A percentile compares a stretch with the other conserved stretches of the same genome.
phyloP scores from a whole-genome alignment of 495 filamentous ascomycete species.

The Podospora pseudopauciseta region DNA sequence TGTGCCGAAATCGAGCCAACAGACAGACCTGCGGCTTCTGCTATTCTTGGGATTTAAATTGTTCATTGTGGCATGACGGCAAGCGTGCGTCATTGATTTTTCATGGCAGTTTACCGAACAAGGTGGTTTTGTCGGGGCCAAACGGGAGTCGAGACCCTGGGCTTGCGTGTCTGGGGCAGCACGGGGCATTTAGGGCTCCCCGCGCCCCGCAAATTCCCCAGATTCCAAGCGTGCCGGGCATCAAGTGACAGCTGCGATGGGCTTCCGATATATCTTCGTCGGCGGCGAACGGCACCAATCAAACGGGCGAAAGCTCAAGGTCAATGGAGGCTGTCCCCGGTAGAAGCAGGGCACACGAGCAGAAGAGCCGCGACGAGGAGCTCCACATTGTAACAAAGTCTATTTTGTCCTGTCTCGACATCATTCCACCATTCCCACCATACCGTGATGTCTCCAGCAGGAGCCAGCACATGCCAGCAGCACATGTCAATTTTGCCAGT shows the following conservation, averaged over 20 bases:
- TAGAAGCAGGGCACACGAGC: background rate
- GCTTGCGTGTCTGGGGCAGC: background rate
- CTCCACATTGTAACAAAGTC: slow-evolving; percentile 20
- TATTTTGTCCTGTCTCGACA: slow-evolving; percentile 12
- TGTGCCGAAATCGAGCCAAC: background rate
- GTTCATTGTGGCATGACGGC: background rate
- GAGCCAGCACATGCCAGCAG: background rate
- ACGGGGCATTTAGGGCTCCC: background rate
- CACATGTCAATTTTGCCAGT: background rate
- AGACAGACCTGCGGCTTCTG: background rate
- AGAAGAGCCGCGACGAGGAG: background rate
- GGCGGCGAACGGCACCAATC: background rate
- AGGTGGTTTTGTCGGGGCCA: background rate
- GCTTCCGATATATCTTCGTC: background rate
- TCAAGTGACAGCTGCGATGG: background rate
- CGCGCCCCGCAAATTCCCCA: background rate
- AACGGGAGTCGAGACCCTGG: background rate
- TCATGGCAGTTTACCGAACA: background rate
- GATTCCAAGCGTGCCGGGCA: background rate
- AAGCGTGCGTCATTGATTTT: background rate
- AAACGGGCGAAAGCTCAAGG: background rate
- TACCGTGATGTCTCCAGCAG: background rate
- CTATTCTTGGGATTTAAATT: background rate
- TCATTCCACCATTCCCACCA: slow-evolving; percentile 15
- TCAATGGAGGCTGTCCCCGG: background rate